Base-by-base conservation (phyloP, 192 early-diverging fungal species). In the Podila horticola region DNA sequence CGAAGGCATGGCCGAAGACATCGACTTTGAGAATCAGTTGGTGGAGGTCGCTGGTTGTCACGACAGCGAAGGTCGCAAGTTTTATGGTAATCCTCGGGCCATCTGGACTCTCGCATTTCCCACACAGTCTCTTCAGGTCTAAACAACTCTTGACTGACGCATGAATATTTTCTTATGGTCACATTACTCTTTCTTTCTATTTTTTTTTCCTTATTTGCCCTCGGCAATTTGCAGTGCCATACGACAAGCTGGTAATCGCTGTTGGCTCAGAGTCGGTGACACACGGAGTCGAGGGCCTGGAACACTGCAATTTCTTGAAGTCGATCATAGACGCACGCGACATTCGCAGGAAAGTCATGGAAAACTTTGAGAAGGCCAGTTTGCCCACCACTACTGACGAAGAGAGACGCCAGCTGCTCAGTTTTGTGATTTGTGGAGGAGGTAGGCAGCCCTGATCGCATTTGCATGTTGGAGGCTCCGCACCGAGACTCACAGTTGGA, bases 351-450 rank as follows among this genome's bases (percentile, higher is more conserved):
- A 88, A 84, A 45, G 74, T 94, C 13, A 88, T 90, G 64, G 84
- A 82, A 24, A 88, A 91, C 62, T 90, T 93, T 74, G 93, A 94
- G 74, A 83, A 82, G 38, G 93, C 92, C 13, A 82, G 83, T 38
- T 65, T 92, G 60, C 93, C 93, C 10, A 89, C 83, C 5, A 89
- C 89, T 2, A 69, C 84, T 0, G 85, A 87, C 4, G 86, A 89
- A 29, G 92, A 94, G 65, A 71, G 87, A 41, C 88, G 87, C 26
- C 71, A 85, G 57, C 66, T 94, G 6, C 84, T 94, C 31, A 88
- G 86, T 55, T 93, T 94, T 83, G 91, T 94, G 26, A 82, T 92
- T 29, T 91, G 89, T 31, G 93, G 93, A 33, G 93, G 93, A 33
- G 93, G 93, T 65, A 92, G 88, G 4, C 75, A 31, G 4, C 49